Base-by-base conservation (phyloP, 2,329 filamentous ascomycete species). In the Nectriaceae sp. region DNA sequence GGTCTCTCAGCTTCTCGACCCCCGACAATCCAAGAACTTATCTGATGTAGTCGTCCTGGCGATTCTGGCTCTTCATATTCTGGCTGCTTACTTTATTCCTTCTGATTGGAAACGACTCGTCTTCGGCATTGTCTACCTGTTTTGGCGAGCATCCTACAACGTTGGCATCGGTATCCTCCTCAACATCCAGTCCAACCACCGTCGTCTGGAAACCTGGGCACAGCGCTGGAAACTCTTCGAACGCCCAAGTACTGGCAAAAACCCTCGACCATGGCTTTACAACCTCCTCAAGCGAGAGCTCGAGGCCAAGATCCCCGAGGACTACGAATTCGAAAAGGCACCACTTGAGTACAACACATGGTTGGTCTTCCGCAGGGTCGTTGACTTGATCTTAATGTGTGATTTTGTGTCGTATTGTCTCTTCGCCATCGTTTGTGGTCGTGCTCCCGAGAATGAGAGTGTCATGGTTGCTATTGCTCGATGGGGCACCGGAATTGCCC, bases 321-420 rank as follows among this genome's bases (percentile, higher is more conserved):
- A 99, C 74, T 99, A 97, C 75, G 85, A 86, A 55, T 96, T 99
- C 65, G 92, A 96, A 61, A 82, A 89, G 60, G 93, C 93, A 0
- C 94, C 94, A 15, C 78, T 97, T 69, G 94, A 99, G 79, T 99
- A 97, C 81, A 99, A 99, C 75, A 96, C 94, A 36, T 99, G 94
- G 94, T 82, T 99, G 47, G 84, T 97, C 59, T 99, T 99, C 75
- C 87, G 94, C 60, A 87, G 94, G 62, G 83, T 97, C 24, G 94
- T 97, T 66, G 94, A 99, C 74, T 75, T 99, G 68, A 97, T 97
- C 67, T 78, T 99, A 65, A 96, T 99, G 91, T 97, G 92, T 78
- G 94, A 99, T 75, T 99, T 99, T 70, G 86, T 89, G 55, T 96
- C 93, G 41, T 99, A 97, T 78, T 94, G 90, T 70, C 83, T 97